Conservation (phyloP, 768 basidiomycete species). For the Galerina sulciceps region DNA sequence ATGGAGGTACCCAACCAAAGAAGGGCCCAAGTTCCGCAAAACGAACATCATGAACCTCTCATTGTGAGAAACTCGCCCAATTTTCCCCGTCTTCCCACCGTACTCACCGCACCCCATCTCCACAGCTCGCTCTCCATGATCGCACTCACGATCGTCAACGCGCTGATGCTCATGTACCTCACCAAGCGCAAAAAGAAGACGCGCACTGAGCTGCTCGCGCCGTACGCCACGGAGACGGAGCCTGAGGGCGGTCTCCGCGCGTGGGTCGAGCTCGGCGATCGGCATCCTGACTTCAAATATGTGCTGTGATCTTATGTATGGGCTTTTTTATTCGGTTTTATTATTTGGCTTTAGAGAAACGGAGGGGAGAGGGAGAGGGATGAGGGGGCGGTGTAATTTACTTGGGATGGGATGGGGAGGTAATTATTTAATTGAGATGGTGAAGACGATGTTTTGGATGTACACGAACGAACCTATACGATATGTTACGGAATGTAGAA, state of each 20-base stretch:
- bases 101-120: background rate
- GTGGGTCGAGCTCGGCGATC: constrained; percentile 41
- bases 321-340: background rate
- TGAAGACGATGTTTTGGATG: no score
- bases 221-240: constrained; percentile 31
- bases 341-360: no score
- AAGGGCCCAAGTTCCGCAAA: constrained; percentile 37
- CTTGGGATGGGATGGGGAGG: no score
- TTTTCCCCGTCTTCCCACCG: background rate
- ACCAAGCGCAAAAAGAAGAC: constrained; percentile 28
- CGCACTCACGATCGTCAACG: constrained; percentile 28
- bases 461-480: no score
- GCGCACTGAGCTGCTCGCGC: constrained; percentile 31
- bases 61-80: constrained; percentile 27
- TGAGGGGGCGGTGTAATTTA: no score
- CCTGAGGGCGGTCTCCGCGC: constrained; percentile 30
- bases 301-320: constrained; percentile 14
- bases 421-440: no score
- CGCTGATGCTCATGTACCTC: constrained; percentile 28
- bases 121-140: constrained; percentile 29
- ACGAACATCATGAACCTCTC: constrained; percentile 41
- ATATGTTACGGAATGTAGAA: no score
- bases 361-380: no score
- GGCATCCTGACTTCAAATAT: constrained; percentile 40
- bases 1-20: constrained; percentile 42